Percentiles rank a stretch among this genome's conserved stretches.
These are phyloP conservation scores for Alternaria brassicicola DNA, from an alignment of 2,329 filamentous ascomycete genomes.

Conservation along the genomic window DNA sequence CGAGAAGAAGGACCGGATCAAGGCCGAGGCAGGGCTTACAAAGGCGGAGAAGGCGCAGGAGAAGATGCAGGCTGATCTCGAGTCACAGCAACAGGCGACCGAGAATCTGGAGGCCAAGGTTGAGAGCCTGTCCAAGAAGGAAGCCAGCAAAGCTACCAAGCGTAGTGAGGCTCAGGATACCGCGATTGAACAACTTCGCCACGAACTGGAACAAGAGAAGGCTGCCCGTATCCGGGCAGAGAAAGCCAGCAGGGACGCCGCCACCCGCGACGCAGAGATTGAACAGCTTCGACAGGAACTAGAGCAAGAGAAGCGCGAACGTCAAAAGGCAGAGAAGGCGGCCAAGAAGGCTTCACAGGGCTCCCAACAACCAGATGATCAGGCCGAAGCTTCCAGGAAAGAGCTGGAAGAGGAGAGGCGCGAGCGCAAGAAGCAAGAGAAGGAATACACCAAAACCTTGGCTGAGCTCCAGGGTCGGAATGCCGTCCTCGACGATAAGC, in stretches of 20 bases:
- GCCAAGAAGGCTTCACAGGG: conserved; percentile 48
- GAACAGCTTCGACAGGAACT: conserved; percentile 47
- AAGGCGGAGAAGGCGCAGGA: conserved; percentile 46
- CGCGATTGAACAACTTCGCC: conserved; percentile 41
- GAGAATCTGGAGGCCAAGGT: conserved; percentile 42
- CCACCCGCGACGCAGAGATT: conserved; percentile 31
- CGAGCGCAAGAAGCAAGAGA: conserved; percentile 59
- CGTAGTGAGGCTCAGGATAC: conserved; percentile 41
- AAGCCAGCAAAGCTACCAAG: conserved; percentile 42
- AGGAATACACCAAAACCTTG: conserved; percentile 61
- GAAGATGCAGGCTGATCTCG: conserved; percentile 40
- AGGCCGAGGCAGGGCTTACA: conserved; percentile 46
- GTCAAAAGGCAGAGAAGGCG: conserved; percentile 39
- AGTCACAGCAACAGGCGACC: conserved; percentile 38
- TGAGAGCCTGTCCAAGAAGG: conserved; percentile 43
- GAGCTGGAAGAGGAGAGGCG: conserved; percentile 59
- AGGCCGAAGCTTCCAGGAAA: conserved; percentile 56
- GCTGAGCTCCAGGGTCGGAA: conserved; percentile 67
- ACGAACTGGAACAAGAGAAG: conserved; percentile 54
- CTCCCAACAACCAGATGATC: conserved; percentile 49
- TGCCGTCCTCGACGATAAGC: conserved; percentile 70
- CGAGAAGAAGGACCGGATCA: conserved; percentile 54
- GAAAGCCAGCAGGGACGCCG: conserved; percentile 44
- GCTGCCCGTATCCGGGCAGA: conserved; percentile 35
- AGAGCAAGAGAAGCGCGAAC: conserved; percentile 50